phyloP scores from a whole-genome alignment of 2,329 filamentous ascomycete species.

The Aspergillus sclerotialis region DNA sequence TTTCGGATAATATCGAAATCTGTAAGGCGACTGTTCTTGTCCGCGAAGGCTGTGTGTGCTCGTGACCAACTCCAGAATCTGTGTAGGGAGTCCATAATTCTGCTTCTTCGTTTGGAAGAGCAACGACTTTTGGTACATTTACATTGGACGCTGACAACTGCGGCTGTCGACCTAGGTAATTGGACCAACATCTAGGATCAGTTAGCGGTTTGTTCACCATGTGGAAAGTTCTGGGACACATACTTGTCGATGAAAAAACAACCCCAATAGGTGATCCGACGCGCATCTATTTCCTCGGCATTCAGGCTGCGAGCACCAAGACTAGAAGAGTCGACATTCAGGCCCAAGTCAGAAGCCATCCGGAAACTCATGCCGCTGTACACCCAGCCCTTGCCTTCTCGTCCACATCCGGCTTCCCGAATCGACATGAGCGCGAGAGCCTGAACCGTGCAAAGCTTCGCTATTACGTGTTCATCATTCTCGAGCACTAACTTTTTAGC shows the following conservation, averaged over 20 bases:
- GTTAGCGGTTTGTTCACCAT: constrained; percentile 8
- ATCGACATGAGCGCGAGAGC: constrained; percentile 94
- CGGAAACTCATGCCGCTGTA: constrained; percentile 98
- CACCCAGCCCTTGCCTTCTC: constrained; percentile 95
- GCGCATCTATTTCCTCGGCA: constrained; percentile 80
- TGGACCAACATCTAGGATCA: constrained; percentile 73
- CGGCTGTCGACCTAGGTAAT: constrained; percentile 86
- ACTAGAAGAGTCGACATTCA: constrained; percentile 74
- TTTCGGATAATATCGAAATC: constrained; percentile 78
- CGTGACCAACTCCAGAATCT: constrained; percentile 68
- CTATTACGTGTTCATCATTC: constrained; percentile 87
- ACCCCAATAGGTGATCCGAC: constrained; percentile 92
- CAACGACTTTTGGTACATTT: constrained; percentile 81
- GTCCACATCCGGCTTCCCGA: constrained; percentile 84
- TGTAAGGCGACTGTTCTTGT: constrained; percentile 77
- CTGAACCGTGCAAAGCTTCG: constrained; percentile 82
- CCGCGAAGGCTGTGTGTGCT: constrained; percentile 69
- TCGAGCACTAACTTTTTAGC: constrained; percentile 84
- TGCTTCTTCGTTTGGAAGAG: constrained; percentile 82
- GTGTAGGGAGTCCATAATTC: constrained; percentile 84
- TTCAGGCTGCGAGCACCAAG: constrained; percentile 58
- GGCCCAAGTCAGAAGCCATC: constrained; percentile 89
- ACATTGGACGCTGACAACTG: constrained; percentile 74
- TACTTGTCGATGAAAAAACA: constrained; percentile 95
- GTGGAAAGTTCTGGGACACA: constrained; percentile 13